A percentile compares a stretch with the other conserved stretches of the same genome.
phyloP scores from a whole-genome alignment of 768 basidiomycete species.

The Termitomyces sp. region DNA sequence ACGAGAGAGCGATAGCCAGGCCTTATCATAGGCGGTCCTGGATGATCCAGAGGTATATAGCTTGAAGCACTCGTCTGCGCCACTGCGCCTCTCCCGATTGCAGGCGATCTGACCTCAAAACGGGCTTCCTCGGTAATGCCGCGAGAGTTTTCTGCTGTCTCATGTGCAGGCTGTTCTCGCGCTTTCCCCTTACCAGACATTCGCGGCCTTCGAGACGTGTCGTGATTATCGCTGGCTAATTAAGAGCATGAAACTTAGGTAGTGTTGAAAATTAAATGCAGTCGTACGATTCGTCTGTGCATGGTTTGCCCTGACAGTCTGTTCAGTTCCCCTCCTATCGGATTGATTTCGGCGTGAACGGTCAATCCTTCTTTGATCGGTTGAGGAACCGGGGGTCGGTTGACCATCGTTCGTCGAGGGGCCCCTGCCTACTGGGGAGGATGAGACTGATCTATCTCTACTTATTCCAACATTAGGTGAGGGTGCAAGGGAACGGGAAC shows the following conservation, averaged over 20 bases:
- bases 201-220: not conserved
- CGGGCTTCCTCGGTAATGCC: not conserved
- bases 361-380: not conserved
- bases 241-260: not conserved
- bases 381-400: not conserved
- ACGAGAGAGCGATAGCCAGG: constrained; percentile 32
- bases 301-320: not conserved
- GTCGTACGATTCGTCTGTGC: not conserved
- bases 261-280: not conserved
- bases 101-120: not conserved
- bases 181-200: constrained; percentile 5
- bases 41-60: not conserved
- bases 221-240: not conserved
- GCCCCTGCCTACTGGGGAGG: constrained; percentile 29
- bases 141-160: not conserved
- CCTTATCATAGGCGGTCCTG: not conserved
- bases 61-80: not conserved
- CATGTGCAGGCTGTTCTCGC: not conserved
- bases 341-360: not conserved
- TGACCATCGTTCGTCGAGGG: constrained; percentile 16
- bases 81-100: not conserved
- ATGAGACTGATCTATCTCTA: constrained; percentile 24
- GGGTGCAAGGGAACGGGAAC: constrained; percentile 24
- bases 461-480: constrained; percentile 12
- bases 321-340: not conserved